Percentiles rank a stretch among this genome's conserved stretches.
Conservation (phyloP, 352 stramenopile species). For the Achlya hypogyna region DNA sequence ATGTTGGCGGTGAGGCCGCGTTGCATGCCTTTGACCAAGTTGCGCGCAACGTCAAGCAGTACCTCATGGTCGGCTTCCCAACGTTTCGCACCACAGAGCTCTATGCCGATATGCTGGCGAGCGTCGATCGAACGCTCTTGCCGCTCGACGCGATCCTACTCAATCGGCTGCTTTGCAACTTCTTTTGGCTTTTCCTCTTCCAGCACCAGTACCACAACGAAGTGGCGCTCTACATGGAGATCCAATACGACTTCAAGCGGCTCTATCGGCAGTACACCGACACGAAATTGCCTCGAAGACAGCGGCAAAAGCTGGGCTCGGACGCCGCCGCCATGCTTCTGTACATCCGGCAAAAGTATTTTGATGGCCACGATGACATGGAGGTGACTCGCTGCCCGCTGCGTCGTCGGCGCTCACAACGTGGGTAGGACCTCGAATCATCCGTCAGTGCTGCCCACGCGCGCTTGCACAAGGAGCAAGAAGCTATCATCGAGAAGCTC, state of each 20-base stretch:
- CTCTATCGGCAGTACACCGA: slow-evolving; percentile 60
- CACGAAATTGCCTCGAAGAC: slow-evolving; percentile 34
- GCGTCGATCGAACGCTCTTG: slow-evolving; percentile 70
- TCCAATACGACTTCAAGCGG: slow-evolving; percentile 84
- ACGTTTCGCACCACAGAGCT: slow-evolving; percentile 73
- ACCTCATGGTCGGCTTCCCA: slow-evolving; percentile 71
- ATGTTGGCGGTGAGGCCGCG: slow-evolving; percentile 64
- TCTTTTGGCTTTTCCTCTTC: slow-evolving; percentile 85
- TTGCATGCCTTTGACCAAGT: slow-evolving; percentile 72
- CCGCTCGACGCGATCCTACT: slow-evolving; percentile 78
- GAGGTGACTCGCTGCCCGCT: neutral
- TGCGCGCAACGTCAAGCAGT: slow-evolving; percentile 64
- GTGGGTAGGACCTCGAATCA: slow-evolving; percentile 46
- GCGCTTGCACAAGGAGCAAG: slow-evolving; percentile 65
- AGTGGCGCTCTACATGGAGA: slow-evolving; percentile 75
- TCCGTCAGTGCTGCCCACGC: slow-evolving; percentile 58
- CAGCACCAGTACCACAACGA: slow-evolving; percentile 83
- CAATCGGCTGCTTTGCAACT: slow-evolving; percentile 82
- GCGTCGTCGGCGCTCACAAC: no score
- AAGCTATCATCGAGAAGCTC: slow-evolving; percentile 76
- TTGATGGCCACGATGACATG: slow-evolving; percentile 63
- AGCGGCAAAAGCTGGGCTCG: slow-evolving; percentile 49
- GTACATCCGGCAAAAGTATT: slow-evolving; percentile 83
- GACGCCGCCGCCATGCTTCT: slow-evolving; percentile 54
- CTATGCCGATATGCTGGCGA: slow-evolving; percentile 71